A percentile compares a stretch with the other conserved stretches of the same genome.
These are phyloP conservation scores for Fusarium nelsonii DNA, from an alignment of 2,329 filamentous ascomycete species.

Conservation along the genomic window DNA sequence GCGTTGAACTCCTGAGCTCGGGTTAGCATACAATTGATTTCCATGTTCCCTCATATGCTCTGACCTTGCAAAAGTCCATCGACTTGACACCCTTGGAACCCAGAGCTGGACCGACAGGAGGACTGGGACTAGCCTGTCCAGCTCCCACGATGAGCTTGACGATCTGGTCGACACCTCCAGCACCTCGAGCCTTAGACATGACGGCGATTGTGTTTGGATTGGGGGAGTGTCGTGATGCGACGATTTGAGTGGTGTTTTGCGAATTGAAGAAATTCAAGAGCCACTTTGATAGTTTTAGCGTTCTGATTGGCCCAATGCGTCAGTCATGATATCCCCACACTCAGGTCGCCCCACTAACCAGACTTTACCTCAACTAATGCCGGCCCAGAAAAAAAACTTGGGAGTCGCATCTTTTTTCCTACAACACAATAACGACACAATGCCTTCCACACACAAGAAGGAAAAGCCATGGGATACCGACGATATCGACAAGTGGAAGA, in stretches of 20 bases:
- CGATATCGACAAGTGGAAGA: conserved; percentile 97
- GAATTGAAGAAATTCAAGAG: conserved; percentile 49
- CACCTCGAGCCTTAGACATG: conserved; percentile 66
- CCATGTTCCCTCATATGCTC: conserved; percentile 25
- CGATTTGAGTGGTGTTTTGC: conserved; percentile 24
- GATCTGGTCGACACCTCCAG: conserved; percentile 72
- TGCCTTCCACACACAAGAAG: conserved; percentile 90
- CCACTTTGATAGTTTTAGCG: conserved; percentile 11
- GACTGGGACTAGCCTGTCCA: conserved; percentile 93
- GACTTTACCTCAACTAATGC: conserved; percentile 13
- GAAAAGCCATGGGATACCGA: conserved; percentile 97
- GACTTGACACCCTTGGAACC: conserved; percentile 98
- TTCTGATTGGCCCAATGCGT: conserved; percentile 41
- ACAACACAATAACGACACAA: conserved; percentile 52
- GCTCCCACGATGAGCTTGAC: conserved; percentile 98
- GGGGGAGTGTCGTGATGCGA: conserved; percentile 23
- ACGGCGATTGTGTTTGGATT: conserved; percentile 38
- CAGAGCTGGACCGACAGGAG: conserved; percentile 94
- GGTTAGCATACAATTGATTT: conserved; percentile 31
- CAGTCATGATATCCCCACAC: conserved; percentile 29
- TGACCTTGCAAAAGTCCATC: conserved; percentile 99
- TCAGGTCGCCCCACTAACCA: conserved; percentile 34
- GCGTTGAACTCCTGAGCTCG: conserved; percentile 90
- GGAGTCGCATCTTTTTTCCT: conserved; percentile 5
- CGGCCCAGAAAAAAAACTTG: conserved; percentile 43